Base-by-base conservation (phyloP, 1,139 yeast species). In the Kodamaea ohmeri region DNA sequence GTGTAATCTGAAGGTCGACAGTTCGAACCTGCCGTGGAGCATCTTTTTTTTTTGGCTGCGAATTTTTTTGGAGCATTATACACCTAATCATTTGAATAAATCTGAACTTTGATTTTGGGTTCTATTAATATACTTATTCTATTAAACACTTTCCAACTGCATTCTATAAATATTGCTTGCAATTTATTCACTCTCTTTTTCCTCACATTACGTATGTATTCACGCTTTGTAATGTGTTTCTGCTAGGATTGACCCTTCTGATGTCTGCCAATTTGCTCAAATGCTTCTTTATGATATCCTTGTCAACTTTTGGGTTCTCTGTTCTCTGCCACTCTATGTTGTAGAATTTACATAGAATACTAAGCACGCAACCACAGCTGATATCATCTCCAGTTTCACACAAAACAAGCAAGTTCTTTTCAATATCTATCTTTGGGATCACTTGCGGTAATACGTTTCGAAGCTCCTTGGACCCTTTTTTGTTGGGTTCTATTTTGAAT, bases 221-320 rank as follows among this genome's bases (percentile, higher is more conserved):
- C 3, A 81, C 71, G 40, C 83, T 74, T 48, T 84, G 92, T 29
- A 87, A 61, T 0, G 94, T 83, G 19, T 85, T 79, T 38, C 96
- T 64, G 43, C 90, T 80, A 0, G 96, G 95, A 44, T 86, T 85
- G 6, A 76, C 76, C 33, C 71, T 73, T 16, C 70, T 58, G 3
- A 61, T 49, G 4, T 67, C 60, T 17, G 72, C 66, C 4, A 87
- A 51, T 38, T 59, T 57, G 2, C 80, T 75, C 32, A 86, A 59
- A 41, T 83, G 81, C 46, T 71, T 72, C 40, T 79, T 74, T 6
- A 88, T 73, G 4, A 66, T 50, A 17, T 70, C 78, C 52, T 84
- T 84, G 28, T 69, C 60, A 9, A 69, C 59, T 36, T 61, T 50
- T 20, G 51, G 53, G 2, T 45, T 14, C 11, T 25, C 34, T 8